phyloP scores from a whole-genome alignment of 2,329 filamentous ascomycete genomes.

The Microcera coccophila region DNA sequence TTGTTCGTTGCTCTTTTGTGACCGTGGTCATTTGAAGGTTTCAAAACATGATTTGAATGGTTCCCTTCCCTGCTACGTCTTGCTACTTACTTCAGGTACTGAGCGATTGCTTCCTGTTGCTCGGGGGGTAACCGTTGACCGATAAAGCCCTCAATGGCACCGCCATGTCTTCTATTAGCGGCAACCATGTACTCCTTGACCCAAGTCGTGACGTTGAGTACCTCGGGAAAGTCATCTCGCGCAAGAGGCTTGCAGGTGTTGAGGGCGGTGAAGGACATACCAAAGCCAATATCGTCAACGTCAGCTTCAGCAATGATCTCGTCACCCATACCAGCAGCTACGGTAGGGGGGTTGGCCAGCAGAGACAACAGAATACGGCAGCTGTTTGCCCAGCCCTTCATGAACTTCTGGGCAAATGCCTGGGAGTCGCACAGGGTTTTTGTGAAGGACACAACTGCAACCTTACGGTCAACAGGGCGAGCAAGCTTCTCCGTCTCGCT shows the following conservation, averaged over 20 bases:
- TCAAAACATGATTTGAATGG: not conserved
- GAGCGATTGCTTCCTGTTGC: slow-evolving; percentile 49
- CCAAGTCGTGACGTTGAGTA: slow-evolving; percentile 79
- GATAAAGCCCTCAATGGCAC: slow-evolving; percentile 68
- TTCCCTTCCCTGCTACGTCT: not conserved
- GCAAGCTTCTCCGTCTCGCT: slow-evolving; percentile 85
- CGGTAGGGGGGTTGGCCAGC: slow-evolving; percentile 77
- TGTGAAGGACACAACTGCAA: slow-evolving; percentile 86
- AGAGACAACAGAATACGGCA: slow-evolving; percentile 86
- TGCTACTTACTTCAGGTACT: slow-evolving; percentile 44
- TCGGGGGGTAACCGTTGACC: slow-evolving; percentile 65
- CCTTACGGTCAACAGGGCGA: slow-evolving; percentile 85
- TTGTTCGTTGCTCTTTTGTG: slow-evolving; percentile 5
- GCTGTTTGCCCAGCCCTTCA: slow-evolving; percentile 87
- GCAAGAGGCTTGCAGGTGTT: slow-evolving; percentile 78
- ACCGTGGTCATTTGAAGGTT: too few species aligned
- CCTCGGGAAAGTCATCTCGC: slow-evolving; percentile 80
- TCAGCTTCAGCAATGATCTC: slow-evolving; percentile 83
- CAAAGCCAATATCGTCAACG: slow-evolving; percentile 92
- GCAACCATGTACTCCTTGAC: slow-evolving; percentile 73
- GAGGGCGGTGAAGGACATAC: slow-evolving; percentile 87
- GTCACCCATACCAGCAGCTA: slow-evolving; percentile 61
- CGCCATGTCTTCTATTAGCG: slow-evolving; percentile 69
- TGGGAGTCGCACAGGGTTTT: slow-evolving; percentile 86
- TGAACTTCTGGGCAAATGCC: slow-evolving; percentile 75